These are phyloP conservation scores for Viola odorata DNA, from an alignment of 345 rosid species.

Conservation along the genomic window DNA sequence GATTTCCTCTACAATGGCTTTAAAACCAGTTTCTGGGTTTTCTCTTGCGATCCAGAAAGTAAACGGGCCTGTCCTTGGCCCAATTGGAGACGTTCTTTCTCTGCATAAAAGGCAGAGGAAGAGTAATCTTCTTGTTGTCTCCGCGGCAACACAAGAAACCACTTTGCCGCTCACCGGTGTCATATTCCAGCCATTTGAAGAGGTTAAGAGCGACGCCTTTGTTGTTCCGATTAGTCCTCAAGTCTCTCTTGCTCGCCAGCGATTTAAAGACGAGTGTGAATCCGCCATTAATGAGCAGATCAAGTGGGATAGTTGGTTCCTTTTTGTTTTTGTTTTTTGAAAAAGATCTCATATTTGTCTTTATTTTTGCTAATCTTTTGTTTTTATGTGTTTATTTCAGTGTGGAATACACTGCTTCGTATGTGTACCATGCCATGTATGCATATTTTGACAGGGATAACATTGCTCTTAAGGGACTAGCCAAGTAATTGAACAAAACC, in stretches of 20 bases:
- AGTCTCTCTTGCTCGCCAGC: slow-evolving; percentile 68
- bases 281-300: slow-evolving; percentile 77
- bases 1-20: slow-evolving; percentile 13
- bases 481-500: slow-evolving; percentile 46
- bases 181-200: slow-evolving; percentile 69
- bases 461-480: slow-evolving; percentile 66
- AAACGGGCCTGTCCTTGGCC: slow-evolving; percentile 15
- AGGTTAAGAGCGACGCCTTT: slow-evolving; percentile 56
- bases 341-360: not conserved
- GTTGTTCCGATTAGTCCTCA: slow-evolving; percentile 45
- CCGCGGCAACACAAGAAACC: slow-evolving; percentile 29
- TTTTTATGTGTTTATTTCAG: slow-evolving; percentile 24
- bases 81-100: slow-evolving; percentile 13
- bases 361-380: not conserved
- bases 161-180: slow-evolving; percentile 46
- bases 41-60: slow-evolving; percentile 8
- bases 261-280: slow-evolving; percentile 40
- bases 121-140: slow-evolving; percentile 15
- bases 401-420: slow-evolving; percentile 80
- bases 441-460: slow-evolving; percentile 88
- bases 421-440: slow-evolving; percentile 72
- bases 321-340: not conserved
- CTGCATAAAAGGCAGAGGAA: slow-evolving; percentile 3
- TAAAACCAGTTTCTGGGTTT: slow-evolving; percentile 16
- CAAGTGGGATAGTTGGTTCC: slow-evolving; percentile 41